Evolutionary conservation across 2,329 filamentous ascomycete genomes (phyloP).

Genomic region (Incumbomyces lentus): DNA sequence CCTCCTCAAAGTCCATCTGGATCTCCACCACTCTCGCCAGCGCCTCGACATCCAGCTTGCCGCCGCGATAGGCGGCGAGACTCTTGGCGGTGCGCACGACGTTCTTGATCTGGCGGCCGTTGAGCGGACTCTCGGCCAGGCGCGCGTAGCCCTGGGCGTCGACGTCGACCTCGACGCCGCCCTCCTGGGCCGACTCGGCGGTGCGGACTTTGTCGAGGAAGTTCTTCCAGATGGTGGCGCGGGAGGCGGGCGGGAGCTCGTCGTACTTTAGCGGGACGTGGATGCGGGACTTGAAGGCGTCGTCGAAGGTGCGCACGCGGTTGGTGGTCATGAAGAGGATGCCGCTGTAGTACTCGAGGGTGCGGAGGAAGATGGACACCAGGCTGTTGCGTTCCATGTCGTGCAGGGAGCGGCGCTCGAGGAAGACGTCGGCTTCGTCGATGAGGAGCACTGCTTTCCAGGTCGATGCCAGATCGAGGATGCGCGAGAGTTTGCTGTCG

Average conservation of each 20-base stretch:
- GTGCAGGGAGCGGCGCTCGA: conserved; percentile 71
- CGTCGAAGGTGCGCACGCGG: conserved; percentile 75
- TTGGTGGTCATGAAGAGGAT: conserved; percentile 87
- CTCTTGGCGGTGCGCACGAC: conserved; percentile 73
- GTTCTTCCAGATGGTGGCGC: conserved; percentile 71
- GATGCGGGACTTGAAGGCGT: conserved; percentile 69
- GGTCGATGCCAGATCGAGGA: conserved; percentile 72
- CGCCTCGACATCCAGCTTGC: conserved; percentile 64
- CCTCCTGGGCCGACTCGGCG: conserved; percentile 40
- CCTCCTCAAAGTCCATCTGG: conserved; percentile 53
- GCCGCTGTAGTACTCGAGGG: conserved; percentile 85
- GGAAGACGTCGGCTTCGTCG: conserved; percentile 75
- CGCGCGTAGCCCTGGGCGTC: conserved; percentile 56
- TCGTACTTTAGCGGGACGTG: conserved; percentile 78
- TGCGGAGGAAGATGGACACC: conserved; percentile 75
- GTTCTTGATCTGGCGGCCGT: conserved; percentile 77
- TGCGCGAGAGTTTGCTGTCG: conserved; percentile 68
- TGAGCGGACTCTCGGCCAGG: conserved; percentile 58
- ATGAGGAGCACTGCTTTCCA: conserved; percentile 80
- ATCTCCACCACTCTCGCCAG: conserved; percentile 71
- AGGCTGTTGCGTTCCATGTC: conserved; percentile 78
- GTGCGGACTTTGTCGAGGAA: conserved; percentile 65
- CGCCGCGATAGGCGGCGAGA: conserved; percentile 64
- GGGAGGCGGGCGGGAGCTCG: conserved; percentile 59
- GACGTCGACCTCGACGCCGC: conserved; percentile 49